Percentiles rank a stretch among this genome's conserved stretches.
phyloP scores from a whole-genome alignment of 164 flowering plant genomes.

The Stephania japonica region DNA sequence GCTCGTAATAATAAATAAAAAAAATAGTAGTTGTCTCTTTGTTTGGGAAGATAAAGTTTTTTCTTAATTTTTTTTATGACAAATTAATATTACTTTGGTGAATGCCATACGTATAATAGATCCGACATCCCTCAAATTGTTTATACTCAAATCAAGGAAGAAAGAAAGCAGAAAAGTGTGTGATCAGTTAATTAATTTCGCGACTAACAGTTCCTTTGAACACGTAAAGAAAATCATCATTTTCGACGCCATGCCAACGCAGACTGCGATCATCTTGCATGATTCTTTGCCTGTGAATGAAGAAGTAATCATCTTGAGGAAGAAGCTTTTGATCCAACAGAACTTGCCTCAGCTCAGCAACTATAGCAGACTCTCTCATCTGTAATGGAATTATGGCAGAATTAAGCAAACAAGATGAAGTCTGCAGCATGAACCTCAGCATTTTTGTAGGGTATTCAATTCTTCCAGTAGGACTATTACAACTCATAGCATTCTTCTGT shows the following conservation, averaged over 20 bases:
- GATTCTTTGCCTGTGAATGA: conserved; percentile 80
- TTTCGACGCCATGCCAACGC: conserved; percentile 73
- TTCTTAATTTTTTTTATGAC: too few species aligned
- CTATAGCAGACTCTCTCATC: conserved; percentile 45
- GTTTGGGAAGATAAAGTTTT: too few species aligned
- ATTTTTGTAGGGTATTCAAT: conserved; percentile 32
- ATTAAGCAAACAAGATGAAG: conserved; percentile 51
- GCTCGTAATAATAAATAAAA: too few species aligned
- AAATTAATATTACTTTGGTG: too few species aligned
- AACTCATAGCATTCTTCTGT: conserved; percentile 26
- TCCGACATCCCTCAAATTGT: too few species aligned
- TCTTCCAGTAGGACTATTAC: conserved; percentile 1
- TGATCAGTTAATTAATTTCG: background rate
- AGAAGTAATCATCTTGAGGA: conserved; percentile 72
- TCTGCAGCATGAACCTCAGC: conserved; percentile 50
- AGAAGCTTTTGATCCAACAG: conserved; percentile 41
- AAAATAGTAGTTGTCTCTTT: too few species aligned
- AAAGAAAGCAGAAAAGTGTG: background rate
- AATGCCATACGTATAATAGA: too few species aligned
- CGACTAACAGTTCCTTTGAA: conserved; percentile 61
- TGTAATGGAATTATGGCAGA: conserved; percentile 52
- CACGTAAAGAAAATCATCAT: conserved; percentile 65
- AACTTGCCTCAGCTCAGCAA: conserved; percentile 42
- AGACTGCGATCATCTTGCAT: conserved; percentile 65
- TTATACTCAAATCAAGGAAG: background rate